Percentiles rank a stretch among this genome's conserved stretches.
Conservation (phyloP, 2,329 filamentous ascomycete genomes). For the Trichophyton schoenleinii region DNA sequence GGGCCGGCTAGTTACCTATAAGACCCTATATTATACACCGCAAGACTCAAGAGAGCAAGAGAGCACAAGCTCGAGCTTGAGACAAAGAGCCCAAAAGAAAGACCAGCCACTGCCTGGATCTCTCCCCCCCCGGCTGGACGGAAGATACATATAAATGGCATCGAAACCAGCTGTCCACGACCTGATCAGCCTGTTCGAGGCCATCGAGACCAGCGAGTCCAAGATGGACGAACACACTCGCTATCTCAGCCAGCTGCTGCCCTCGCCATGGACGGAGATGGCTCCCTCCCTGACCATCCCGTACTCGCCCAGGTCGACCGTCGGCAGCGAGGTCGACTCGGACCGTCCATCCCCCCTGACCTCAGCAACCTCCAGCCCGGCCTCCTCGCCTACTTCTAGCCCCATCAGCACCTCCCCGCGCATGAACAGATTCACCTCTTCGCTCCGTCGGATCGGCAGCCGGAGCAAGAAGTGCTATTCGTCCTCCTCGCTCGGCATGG, state of each 20-base stretch:
- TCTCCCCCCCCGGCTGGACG: too few species aligned
- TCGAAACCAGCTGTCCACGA: slow-evolving; percentile 14
- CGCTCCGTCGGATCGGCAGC: slow-evolving; percentile 12
- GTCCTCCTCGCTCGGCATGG: slow-evolving; percentile 21
- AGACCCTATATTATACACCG: neutral
- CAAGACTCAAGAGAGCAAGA: neutral
- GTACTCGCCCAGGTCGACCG: slow-evolving; percentile 17
- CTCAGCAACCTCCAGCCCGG: slow-evolving; percentile 21
- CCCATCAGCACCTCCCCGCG: slow-evolving; percentile 16
- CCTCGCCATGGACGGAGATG: slow-evolving; percentile 21
- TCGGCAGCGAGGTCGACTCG: slow-evolving; percentile 13
- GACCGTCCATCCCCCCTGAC: slow-evolving; percentile 19
- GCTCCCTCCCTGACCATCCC: slow-evolving; percentile 22
- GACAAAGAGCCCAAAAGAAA: neutral
- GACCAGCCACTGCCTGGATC: neutral
- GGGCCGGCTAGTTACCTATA: neutral
- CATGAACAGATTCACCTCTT: slow-evolving; percentile 17
- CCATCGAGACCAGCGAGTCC: slow-evolving; percentile 9
- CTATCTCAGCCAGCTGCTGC: slow-evolving; percentile 8
- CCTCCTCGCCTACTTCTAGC: slow-evolving; percentile 21
- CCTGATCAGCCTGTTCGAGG: slow-evolving; percentile 16
- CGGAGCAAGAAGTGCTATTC: slow-evolving; percentile 22
- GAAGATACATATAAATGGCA: neutral
- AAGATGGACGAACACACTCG: slow-evolving; percentile 9
- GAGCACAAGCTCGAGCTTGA: neutral